These are phyloP conservation scores for Solanum bulbocastanum DNA, from an alignment of 257 asterid species.

Conservation along the genomic window DNA sequence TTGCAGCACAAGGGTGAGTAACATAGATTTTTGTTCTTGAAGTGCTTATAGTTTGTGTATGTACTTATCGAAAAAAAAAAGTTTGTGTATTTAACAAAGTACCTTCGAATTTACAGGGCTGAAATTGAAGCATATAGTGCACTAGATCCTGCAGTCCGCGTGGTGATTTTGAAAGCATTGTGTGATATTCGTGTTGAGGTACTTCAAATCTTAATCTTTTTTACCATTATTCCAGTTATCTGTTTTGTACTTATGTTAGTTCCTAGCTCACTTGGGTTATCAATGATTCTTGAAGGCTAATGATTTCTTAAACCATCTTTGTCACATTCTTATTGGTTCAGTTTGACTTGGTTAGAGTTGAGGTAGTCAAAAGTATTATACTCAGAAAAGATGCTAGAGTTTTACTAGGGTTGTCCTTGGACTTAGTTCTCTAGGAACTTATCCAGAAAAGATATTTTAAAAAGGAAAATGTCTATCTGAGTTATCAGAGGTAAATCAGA, in stretches of 20 bases:
- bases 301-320: neutral
- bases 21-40: conserved; percentile 1
- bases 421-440: neutral
- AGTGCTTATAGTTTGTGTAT: neutral
- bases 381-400: neutral
- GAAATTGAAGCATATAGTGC: conserved; percentile 72
- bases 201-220: conserved; percentile 4
- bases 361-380: neutral
- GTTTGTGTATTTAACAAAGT: neutral
- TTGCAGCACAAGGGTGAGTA: conserved; percentile 95
- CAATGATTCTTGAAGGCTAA: neutral
- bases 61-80: neutral
- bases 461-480: neutral
- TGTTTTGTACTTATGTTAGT: neutral
- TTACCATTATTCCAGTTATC: neutral
- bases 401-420: neutral
- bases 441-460: neutral
- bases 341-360: neutral
- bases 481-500: neutral
- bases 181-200: conserved; percentile 99
- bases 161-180: conserved; percentile 85
- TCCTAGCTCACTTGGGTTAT: neutral
- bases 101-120: conserved; percentile 40
- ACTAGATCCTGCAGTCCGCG: conserved; percentile 86
- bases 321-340: neutral